Conservation (phyloP, 2,329 filamentous ascomycete genomes). For the Fonsecaea nubica region DNA sequence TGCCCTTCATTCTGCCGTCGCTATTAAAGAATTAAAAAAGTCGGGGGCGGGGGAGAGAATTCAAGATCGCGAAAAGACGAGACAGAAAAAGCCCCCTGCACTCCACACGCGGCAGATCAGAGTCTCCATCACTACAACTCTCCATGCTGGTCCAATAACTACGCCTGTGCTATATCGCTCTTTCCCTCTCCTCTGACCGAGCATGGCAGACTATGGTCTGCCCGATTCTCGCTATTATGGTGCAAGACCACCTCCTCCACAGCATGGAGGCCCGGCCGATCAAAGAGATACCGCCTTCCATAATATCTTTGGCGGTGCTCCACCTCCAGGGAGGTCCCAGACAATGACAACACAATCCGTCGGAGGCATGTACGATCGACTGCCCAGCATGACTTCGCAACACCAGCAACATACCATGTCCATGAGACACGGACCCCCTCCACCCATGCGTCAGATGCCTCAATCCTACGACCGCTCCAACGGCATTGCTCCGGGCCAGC, state of each 20-base stretch:
- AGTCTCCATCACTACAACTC: background rate
- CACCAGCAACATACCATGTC: slow-evolving; percentile 49
- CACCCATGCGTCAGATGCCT: slow-evolving; percentile 52
- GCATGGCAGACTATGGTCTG: slow-evolving; percentile 69
- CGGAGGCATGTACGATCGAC: slow-evolving; percentile 70
- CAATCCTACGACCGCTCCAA: slow-evolving; percentile 54
- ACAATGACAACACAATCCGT: slow-evolving; percentile 86
- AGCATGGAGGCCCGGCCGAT: slow-evolving; percentile 61
- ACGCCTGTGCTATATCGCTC: slow-evolving; percentile 14
- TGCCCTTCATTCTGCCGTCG: slow-evolving; percentile 1
- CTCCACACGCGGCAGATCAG: slow-evolving; percentile 6
- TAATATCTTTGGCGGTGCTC: slow-evolving; percentile 90
- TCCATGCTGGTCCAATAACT: slow-evolving; percentile 33
- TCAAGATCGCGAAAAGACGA: slow-evolving; percentile 18
- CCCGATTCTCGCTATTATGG: slow-evolving; percentile 66
- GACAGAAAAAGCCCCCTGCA: slow-evolving; percentile 18
- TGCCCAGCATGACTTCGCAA: slow-evolving; percentile 75
- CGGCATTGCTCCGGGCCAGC: slow-evolving; percentile 48
- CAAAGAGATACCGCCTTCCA: slow-evolving; percentile 95
- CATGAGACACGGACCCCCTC: slow-evolving; percentile 50
- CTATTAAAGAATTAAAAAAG: background rate
- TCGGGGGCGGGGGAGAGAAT: slow-evolving; percentile 10
- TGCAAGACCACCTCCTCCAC: slow-evolving; percentile 54
- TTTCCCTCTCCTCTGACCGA: slow-evolving; percentile 41
- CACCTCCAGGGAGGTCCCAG: slow-evolving; percentile 86